Evolutionary conservation across 148 eudicot genomes (phyloP).

Genomic region (Chenopodium berlandieri): DNA sequence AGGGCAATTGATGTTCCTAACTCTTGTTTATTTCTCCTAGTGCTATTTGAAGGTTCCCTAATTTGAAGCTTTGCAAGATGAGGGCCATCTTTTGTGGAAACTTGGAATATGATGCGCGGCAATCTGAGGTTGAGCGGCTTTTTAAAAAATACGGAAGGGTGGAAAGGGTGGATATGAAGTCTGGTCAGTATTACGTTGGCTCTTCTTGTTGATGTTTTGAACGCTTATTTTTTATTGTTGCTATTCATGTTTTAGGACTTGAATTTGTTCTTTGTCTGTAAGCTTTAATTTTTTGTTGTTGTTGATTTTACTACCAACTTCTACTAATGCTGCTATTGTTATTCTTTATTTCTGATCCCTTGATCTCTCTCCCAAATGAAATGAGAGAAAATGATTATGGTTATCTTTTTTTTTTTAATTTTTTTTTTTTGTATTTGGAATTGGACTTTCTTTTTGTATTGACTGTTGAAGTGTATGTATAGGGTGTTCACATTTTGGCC

Average conservation of each 20-base stretch:
- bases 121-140: conserved; percentile 78
- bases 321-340: neutral
- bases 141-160: conserved; percentile 79
- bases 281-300: neutral
- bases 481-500: neutral
- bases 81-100: conserved; percentile 82
- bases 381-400: too few species aligned
- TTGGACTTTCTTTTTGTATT: neutral
- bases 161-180: conserved; percentile 84
- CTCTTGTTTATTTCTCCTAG: neutral
- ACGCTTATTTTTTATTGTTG: neutral
- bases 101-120: conserved; percentile 75
- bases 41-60: neutral
- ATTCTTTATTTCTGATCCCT: too few species aligned
- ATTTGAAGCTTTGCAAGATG: conserved; percentile 35
- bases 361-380: too few species aligned
- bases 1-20: neutral
- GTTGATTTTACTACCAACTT: neutral
- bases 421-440: neutral
- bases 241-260: neutral
- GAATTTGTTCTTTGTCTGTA: neutral
- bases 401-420: too few species aligned
- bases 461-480: neutral
- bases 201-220: neutral
- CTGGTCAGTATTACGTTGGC: conserved; percentile 48